These are phyloP conservation scores for Oryza meridionalis DNA, from an alignment of 176 grass and related monocot species.

Conservation along the genomic window DNA sequence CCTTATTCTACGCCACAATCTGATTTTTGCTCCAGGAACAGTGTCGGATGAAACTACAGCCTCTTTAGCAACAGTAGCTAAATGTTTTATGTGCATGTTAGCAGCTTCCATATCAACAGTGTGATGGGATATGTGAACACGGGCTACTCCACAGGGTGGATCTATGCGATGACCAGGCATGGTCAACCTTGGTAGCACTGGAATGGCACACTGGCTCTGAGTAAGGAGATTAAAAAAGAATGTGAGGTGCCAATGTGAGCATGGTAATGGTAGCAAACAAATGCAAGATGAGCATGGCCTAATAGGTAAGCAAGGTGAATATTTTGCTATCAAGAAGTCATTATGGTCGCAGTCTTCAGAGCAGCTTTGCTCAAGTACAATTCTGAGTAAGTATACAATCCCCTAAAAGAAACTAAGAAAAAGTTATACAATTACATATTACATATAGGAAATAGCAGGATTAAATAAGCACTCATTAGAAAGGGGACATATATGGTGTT, in stretches of 20 bases:
- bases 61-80: constrained; percentile 88
- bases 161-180: constrained; percentile 97
- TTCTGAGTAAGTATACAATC: constrained; percentile 18
- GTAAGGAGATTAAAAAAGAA: constrained; percentile 31
- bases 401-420: neutral
- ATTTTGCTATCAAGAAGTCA: constrained; percentile 3
- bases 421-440: neutral
- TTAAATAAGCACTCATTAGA: constrained; percentile 18
- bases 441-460: neutral
- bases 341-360: neutral
- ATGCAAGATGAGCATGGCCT: constrained; percentile 33
- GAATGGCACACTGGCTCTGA: constrained; percentile 84
- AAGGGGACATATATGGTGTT: constrained; percentile 1
- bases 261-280: constrained; percentile 29
- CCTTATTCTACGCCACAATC: constrained; percentile 97
- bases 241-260: constrained; percentile 16
- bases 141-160: constrained; percentile 74
- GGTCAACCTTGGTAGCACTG: constrained; percentile 89
- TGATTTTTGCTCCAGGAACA: constrained; percentile 87
- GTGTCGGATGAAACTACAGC: constrained; percentile 83
- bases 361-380: constrained; percentile 14
- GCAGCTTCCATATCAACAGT: constrained; percentile 71
- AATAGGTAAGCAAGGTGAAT: constrained; percentile 26
- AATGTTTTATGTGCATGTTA: constrained; percentile 92
- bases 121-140: constrained; percentile 56